Conservation (phyloP, 768 basidiomycete genomes). For the Leccinum variicolor region DNA sequence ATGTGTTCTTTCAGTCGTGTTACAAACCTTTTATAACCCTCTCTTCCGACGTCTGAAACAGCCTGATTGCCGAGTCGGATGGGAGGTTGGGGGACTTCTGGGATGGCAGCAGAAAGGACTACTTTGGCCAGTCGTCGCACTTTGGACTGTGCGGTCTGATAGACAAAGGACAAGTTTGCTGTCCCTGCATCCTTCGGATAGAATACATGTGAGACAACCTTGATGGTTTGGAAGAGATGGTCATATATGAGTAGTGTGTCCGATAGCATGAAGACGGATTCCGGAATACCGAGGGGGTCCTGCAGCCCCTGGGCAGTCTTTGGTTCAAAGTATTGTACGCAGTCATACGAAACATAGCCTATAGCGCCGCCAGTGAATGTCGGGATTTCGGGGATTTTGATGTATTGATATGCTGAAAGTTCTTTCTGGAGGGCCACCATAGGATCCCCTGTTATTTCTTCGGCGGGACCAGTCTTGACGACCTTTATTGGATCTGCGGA, state of each 20-base stretch:
- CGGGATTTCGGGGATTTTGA: slow-evolving; percentile 86
- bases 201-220: slow-evolving; percentile 95
- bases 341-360: slow-evolving; percentile 96
- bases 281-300: slow-evolving; percentile 88
- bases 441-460: slow-evolving; percentile 86
- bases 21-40: slow-evolving; percentile 89
- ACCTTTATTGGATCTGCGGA: slow-evolving; percentile 86
- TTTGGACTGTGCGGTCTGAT: slow-evolving; percentile 82
- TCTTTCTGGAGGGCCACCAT: slow-evolving; percentile 81
- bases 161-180: slow-evolving; percentile 76
- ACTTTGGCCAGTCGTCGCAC: slow-evolving; percentile 76
- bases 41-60: slow-evolving; percentile 89
- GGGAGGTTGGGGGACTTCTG: slow-evolving; percentile 67
- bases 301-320: slow-evolving; percentile 72
- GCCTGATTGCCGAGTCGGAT: slow-evolving; percentile 61
- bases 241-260: slow-evolving; percentile 96
- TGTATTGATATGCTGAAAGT: slow-evolving; percentile 80
- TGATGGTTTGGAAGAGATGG: slow-evolving; percentile 92
- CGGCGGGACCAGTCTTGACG: slow-evolving; percentile 81
- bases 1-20: slow-evolving; percentile 92
- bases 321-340: slow-evolving; percentile 95
- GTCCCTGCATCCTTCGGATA: slow-evolving; percentile 66
- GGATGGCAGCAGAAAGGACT: slow-evolving; percentile 48
- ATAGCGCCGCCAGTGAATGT: slow-evolving; percentile 98
- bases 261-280: slow-evolving; percentile 94